These are phyloP conservation scores for Leccinum imitatum DNA, from an alignment of 768 basidiomycete genomes.

Conservation along the genomic window DNA sequence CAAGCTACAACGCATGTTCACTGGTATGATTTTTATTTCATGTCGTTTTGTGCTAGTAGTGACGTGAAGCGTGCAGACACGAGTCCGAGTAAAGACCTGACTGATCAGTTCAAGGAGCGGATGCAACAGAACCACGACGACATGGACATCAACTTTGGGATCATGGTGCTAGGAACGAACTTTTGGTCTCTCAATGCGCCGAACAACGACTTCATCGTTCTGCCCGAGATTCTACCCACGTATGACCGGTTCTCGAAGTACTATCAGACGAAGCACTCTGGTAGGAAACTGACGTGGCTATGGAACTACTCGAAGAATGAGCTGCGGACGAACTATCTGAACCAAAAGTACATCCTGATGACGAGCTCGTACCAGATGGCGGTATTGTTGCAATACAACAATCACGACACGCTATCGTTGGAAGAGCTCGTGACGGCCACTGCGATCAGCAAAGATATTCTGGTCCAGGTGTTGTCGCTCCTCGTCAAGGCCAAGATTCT, in stretches of 20 bases:
- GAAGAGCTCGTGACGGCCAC: constrained; percentile 81
- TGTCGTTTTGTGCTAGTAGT: background rate
- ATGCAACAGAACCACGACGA: constrained; percentile 87
- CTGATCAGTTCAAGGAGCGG: constrained; percentile 91
- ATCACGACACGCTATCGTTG: constrained; percentile 79
- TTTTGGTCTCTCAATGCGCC: constrained; percentile 93
- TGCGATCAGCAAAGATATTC: constrained; percentile 73
- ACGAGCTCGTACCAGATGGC: constrained; percentile 95
- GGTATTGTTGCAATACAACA: constrained; percentile 92
- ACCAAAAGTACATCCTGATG: constrained; percentile 95
- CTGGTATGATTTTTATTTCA: constrained; percentile 49
- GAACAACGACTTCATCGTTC: constrained; percentile 83
- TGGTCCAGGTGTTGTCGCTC: constrained; percentile 62
- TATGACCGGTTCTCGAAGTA: constrained; percentile 92
- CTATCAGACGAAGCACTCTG: constrained; percentile 92
- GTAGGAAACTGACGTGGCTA: constrained; percentile 94
- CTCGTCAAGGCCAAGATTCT: constrained; percentile 88
- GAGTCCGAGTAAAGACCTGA: constrained; percentile 92
- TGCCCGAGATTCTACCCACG: constrained; percentile 79
- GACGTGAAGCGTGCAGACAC: constrained; percentile 62
- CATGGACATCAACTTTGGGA: constrained; percentile 85
- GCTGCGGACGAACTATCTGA: constrained; percentile 87
- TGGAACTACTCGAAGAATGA: constrained; percentile 99
- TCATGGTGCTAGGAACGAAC: constrained; percentile 93
- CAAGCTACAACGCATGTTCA: constrained; percentile 97